phyloP scores from a whole-genome alignment of 2,329 filamentous ascomycete genomes.

The Bipolaris victoriae region DNA sequence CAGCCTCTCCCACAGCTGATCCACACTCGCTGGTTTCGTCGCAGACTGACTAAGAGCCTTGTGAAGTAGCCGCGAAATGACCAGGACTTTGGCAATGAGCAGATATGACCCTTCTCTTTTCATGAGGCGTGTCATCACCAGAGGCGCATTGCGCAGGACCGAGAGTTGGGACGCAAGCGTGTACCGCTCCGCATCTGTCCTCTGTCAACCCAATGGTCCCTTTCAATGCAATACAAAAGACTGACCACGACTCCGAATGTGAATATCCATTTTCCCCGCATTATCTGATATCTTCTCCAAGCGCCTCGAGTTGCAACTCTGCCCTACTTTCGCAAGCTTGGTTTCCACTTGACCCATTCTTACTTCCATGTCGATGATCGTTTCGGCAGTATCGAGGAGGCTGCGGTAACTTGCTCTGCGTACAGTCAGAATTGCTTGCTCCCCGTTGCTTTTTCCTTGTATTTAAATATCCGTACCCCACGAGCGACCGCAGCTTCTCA shows the following conservation, averaged over 20 bases:
- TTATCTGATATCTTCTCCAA: conserved; percentile 69
- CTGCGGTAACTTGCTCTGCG: conserved; percentile 76
- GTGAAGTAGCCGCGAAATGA: conserved; percentile 75
- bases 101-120: conserved; percentile 59
- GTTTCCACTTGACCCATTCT: conserved; percentile 78
- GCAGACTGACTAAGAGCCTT: conserved; percentile 69
- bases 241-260: conserved; percentile 51
- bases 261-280: conserved; percentile 59
- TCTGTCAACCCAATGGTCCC: conserved; percentile 24
- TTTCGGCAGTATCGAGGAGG: conserved; percentile 87
- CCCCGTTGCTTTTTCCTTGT: neutral
- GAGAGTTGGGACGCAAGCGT: conserved; percentile 63
- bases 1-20: conserved; percentile 69
- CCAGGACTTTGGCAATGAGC: conserved; percentile 67
- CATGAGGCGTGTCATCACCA: conserved; percentile 60
- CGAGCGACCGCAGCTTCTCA: conserved; percentile 69
- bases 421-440: conserved; percentile 9
- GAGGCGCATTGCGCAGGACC: conserved; percentile 63
- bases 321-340: conserved; percentile 73
- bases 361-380: conserved; percentile 86
- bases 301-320: conserved; percentile 74
- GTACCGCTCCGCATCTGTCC: conserved; percentile 51
- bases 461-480: conserved; percentile 58
- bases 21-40: conserved; percentile 60
- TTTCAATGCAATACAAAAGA: conserved; percentile 11